phyloP scores from a whole-genome alignment of 2,329 filamentous ascomycete species.

The Colletotrichum higginsianum region DNA sequence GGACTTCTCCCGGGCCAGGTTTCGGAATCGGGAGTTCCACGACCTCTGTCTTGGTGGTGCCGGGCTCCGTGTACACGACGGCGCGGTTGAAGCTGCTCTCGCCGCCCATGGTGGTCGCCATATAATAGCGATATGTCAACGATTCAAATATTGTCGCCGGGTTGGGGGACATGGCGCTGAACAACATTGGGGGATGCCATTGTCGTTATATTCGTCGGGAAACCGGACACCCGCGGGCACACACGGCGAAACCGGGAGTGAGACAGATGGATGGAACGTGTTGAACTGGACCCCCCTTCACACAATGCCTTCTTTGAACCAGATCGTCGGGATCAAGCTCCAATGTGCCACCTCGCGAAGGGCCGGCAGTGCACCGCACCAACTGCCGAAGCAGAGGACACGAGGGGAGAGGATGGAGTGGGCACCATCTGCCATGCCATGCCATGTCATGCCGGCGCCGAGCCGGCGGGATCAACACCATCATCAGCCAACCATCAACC shows the following conservation, averaged over 20 bases:
- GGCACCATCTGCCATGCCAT: too few species aligned
- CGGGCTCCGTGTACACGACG: conserved; percentile 47
- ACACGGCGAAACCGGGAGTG: background rate
- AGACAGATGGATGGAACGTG: background rate
- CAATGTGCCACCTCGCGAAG: too few species aligned
- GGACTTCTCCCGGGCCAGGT: conserved; percentile 46
- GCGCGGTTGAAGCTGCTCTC: conserved; percentile 44
- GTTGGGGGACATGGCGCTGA: background rate
- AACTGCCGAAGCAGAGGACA: conserved; percentile 28
- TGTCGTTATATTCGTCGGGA: conserved; percentile 23
- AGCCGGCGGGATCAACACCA: conserved; percentile 11
- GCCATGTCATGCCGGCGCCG: conserved; percentile 6
- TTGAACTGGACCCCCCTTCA: background rate
- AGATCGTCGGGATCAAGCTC: too few species aligned
- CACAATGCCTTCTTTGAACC: background rate
- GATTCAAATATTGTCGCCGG: too few species aligned
- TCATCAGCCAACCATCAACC: background rate
- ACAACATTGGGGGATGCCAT: conserved; percentile 21
- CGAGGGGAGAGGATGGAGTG: background rate
- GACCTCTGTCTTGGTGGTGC: conserved; percentile 47
- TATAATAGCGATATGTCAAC: conserved; percentile 15
- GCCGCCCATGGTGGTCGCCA: conserved; percentile 35
- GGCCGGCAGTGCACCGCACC: background rate
- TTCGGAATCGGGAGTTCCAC: conserved; percentile 46
- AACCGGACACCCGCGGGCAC: background rate